Base-by-base conservation (phyloP, 2,329 filamentous ascomycete genomes). In the Pseudogymnoascus sp. region DNA sequence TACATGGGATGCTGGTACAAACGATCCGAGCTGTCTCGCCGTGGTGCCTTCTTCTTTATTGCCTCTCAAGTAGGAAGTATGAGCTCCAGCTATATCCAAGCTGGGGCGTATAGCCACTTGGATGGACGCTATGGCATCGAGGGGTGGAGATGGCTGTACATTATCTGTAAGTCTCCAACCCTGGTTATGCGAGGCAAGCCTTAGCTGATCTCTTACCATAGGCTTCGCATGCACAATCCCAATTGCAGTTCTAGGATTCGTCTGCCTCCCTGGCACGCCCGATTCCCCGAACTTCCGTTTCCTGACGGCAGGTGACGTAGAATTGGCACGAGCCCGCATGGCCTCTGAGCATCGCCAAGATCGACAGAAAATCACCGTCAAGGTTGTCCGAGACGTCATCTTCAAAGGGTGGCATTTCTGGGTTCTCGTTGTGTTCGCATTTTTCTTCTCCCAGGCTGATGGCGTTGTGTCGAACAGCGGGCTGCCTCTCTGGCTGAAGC, bases 141-240 rank as follows among this genome's bases (percentile, higher is more conserved):
- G 63, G 82, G 83, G 2, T 85, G 82, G 82, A 74, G 80, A 33
- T 82, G 82, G 80, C 69, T 83, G 19, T 84, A 81, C 62, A 74
- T 73, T 5, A 68, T 77, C 23, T 63, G 61, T 59, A 38, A 38
- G 61, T 26, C 8, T 23, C 19, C 23, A 26, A 5, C 23, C 40
- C 21, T 50, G 21, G 23, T 50, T 50, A 50, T 50, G 13, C 44
- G 15, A 26, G 7, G 21, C 21, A 26, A 50, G 21, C 44, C 26
- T n/a, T 50, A n/a, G 15, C 23, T 50, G 28, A 50, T 26, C 23
- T 28, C 9, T 28, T 28, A 7, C 10, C n/a, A n/a, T 19, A 50
- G 44, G 61, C 50, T 59, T 64, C 76, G 62, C 74, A 74, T 33
- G 73, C 71, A 3, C 71, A 13, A 64, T 69, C 3, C 62, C 69